Evolutionary conservation across 257 asterid species (phyloP), one percentile per base, ranked within the genome.

Genomic region (Ballota nigra): DNA sequence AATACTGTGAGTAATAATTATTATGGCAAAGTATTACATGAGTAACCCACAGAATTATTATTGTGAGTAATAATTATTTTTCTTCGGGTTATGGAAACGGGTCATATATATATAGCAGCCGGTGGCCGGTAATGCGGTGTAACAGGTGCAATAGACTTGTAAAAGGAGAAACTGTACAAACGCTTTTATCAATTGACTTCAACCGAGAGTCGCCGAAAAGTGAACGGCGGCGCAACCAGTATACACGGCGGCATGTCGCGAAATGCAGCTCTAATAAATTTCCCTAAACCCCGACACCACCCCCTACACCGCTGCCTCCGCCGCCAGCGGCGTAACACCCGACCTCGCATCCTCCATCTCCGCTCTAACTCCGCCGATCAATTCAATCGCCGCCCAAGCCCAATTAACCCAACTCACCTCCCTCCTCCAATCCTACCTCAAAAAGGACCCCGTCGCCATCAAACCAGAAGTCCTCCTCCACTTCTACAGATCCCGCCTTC

Each of bases 391-490:
- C 52, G 75, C 86, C 38, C 82, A 81, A 77, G 34, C 83, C 51
- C 93, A 86, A 63, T 52, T 88, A 55, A 66, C 75, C 64, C 78
- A 78, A 36, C 89, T 90, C 77, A 74, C 83, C 57, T 61, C 70
- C 33, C 81, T 77, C 43, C 78, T 92, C 65, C 66, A 84, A 68
- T 74, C 84, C 24, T 86, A 87, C 75, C 81, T 91, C 45, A 82
- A 75, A 51, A 80, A 61, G 65, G 60, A 64, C 71, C 60, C 74
- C 63, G 73, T 86, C 66, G 49, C 87, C 58, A 74, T 91, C 82
- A 92, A 91, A 0, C 84, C 97, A 12, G 58, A 76, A 26, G 85
- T 83, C 16, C 86, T 94, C 64, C 86, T 94, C 72, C 87, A 80
- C 28, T 89, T 95, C 84, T 62, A 88, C 71, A 87, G 74, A 51